Evolutionary conservation across 805 yeast species (phyloP).

Genomic region (Kurtzmaniella cleridarum): DNA sequence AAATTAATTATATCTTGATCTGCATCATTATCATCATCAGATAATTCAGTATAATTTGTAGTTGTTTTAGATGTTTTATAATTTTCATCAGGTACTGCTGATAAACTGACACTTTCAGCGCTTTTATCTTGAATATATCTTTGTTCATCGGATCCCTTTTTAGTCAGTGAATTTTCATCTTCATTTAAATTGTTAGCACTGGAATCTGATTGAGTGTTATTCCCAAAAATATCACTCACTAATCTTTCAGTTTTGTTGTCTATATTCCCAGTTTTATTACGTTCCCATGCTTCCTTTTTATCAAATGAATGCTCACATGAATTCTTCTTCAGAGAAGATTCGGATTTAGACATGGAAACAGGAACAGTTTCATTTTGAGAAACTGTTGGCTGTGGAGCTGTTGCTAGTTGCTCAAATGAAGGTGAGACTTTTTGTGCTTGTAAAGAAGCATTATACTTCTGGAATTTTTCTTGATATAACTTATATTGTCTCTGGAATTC

Average conservation of each 20-base stretch:
- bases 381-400: background rate
- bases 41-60: background rate
- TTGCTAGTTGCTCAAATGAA: conserved; percentile 2
- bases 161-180: background rate
- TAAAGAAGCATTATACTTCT: background rate
- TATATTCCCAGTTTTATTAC: conserved; percentile 10
- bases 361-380: background rate
- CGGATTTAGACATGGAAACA: no score
- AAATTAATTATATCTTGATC: conserved; percentile 3
- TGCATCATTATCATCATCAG: conserved; percentile 1
- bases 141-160: background rate
- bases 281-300: conserved; percentile 36
- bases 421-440: conserved; percentile 7
- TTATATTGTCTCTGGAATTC: conserved; percentile 3
- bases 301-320: conserved; percentile 13
- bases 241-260: conserved; percentile 30
- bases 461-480: conserved; percentile 9
- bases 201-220: conserved; percentile 9
- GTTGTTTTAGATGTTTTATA: background rate
- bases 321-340: conserved; percentile 1
- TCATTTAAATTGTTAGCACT: background rate
- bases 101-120: background rate
- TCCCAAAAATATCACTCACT: conserved; percentile 37
- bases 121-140: background rate
- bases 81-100: background rate